Percentiles rank a stretch among this genome's conserved stretches.
These are phyloP conservation scores for Phytophthora multivora DNA, from an alignment of 352 stramenopile species.

Conservation along the genomic window DNA sequence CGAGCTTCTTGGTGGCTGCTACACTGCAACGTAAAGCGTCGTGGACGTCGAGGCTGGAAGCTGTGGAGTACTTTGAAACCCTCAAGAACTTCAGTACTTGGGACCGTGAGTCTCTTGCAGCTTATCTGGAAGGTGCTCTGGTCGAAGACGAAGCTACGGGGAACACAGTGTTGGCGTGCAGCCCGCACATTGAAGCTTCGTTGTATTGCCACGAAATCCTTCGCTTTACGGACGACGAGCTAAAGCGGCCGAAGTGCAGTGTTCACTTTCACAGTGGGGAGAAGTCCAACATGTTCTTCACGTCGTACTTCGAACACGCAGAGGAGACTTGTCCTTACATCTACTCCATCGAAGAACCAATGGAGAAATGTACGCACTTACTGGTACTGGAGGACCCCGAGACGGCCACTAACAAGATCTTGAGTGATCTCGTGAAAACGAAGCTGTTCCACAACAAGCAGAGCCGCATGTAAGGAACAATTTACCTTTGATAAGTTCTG, in stretches of 20 bases:
- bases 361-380: constrained; percentile 40
- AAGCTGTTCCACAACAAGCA: neutral
- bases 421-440: constrained; percentile 31
- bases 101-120: constrained; percentile 41
- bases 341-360: constrained; percentile 32
- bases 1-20: constrained; percentile 36
- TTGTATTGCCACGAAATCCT: constrained; percentile 42
- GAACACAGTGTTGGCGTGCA: constrained; percentile 36
- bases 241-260: constrained; percentile 35
- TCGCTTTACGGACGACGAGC: constrained; percentile 35
- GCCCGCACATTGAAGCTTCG: constrained; percentile 43
- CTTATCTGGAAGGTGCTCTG: constrained; percentile 37
- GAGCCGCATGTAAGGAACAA: constrained; percentile 15
- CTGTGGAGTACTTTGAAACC: constrained; percentile 8
- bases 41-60: constrained; percentile 30
- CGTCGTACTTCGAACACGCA: constrained; percentile 28
- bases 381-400: constrained; percentile 47
- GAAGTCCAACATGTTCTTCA: constrained; percentile 39
- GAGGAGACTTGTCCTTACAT: constrained; percentile 27
- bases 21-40: constrained; percentile 36
- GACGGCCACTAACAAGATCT: constrained; percentile 29
- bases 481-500: too few relatives aligned
- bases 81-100: constrained; percentile 45
- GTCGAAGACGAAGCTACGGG: constrained; percentile 35
- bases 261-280: constrained; percentile 41